Evolutionary conservation across 75 land plant genomes (phyloP).

Genomic region (Cupressus sempervirens): DNA sequence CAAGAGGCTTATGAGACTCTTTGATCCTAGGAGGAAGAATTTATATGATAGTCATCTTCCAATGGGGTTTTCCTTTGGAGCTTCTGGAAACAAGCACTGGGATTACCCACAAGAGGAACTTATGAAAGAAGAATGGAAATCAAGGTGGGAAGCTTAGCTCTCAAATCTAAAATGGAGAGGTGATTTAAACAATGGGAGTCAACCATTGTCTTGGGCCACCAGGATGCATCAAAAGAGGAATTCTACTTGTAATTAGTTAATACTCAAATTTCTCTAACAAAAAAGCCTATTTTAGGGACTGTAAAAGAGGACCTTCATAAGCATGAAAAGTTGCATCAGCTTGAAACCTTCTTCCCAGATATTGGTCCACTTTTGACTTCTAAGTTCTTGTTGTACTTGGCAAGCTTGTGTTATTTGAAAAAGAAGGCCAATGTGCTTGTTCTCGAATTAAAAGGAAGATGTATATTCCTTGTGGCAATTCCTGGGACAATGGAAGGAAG

Average conservation of each 20-base stretch:
- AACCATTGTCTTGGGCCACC: constrained; percentile 5
- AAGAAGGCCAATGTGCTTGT: no score
- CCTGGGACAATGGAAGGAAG: no score
- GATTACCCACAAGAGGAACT: neutral
- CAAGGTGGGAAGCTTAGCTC: constrained; percentile 7
- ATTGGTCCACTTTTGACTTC: neutral
- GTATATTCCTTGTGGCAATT: no score
- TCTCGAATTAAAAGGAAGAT: no score
- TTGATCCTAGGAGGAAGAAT: no score
- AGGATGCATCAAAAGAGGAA: neutral
- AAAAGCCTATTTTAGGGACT: no score
- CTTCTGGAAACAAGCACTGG: constrained; percentile 23
- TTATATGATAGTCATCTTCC: no score
- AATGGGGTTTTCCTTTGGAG: constrained; percentile 30
- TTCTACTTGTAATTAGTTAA: neutral
- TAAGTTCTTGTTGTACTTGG: neutral
- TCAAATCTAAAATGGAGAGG: neutral
- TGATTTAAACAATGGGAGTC: neutral
- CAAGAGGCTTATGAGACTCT: no score
- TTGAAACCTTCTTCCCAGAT: neutral
- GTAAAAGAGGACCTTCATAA: neutral
- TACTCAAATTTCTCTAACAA: no score
- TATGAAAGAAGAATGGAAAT: constrained; percentile 1
- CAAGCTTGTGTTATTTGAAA: neutral
- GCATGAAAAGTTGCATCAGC: neutral